Percentiles rank a stretch among this genome's conserved stretches.
Conservation (phyloP, 1,139 yeast genomes). For the Candida sp. region DNA sequence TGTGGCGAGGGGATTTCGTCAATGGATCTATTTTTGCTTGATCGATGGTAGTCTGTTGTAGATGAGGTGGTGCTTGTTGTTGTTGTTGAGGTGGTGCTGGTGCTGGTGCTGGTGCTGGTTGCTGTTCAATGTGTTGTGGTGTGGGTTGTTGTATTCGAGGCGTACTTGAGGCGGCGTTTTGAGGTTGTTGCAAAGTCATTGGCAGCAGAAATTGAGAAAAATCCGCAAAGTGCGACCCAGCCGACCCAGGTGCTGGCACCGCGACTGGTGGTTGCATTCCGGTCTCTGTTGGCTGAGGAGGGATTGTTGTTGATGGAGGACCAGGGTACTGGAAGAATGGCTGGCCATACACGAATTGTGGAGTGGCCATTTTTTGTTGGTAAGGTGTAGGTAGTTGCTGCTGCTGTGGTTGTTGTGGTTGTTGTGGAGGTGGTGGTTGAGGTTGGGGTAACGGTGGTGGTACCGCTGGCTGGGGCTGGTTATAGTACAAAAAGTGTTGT, state of each 20-base stretch:
- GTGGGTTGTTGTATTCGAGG: conserved; percentile 1
- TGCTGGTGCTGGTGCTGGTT: not conserved
- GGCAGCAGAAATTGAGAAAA: not conserved
- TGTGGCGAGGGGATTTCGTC: conserved; percentile 17
- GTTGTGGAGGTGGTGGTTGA: conserved; percentile 13
- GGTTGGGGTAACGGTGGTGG: conserved; percentile 3
- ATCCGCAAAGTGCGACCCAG: not conserved
- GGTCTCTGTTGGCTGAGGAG: not conserved
- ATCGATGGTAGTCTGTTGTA: conserved; percentile 4
- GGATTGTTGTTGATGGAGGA: not conserved
- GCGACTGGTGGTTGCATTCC: conserved; percentile 8
- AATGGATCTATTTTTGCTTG: conserved; percentile 7
- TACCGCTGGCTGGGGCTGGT: conserved; percentile 13
- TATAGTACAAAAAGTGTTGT: conserved; percentile 7
- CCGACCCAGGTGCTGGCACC: not conserved
- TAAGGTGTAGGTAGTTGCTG: not conserved
- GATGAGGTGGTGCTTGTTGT: too few species aligned
- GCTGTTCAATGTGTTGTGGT: conserved; percentile 1
- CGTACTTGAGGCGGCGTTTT: not conserved
- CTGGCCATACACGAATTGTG: not conserved
- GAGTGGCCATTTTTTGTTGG: not conserved
- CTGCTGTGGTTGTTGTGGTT: too few species aligned
- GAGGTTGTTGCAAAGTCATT: conserved; percentile 1
- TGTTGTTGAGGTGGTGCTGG: conserved; percentile 1
- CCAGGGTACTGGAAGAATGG: not conserved